Conservation (phyloP, 148 eudicot species). For the Rhododendron simsii region DNA sequence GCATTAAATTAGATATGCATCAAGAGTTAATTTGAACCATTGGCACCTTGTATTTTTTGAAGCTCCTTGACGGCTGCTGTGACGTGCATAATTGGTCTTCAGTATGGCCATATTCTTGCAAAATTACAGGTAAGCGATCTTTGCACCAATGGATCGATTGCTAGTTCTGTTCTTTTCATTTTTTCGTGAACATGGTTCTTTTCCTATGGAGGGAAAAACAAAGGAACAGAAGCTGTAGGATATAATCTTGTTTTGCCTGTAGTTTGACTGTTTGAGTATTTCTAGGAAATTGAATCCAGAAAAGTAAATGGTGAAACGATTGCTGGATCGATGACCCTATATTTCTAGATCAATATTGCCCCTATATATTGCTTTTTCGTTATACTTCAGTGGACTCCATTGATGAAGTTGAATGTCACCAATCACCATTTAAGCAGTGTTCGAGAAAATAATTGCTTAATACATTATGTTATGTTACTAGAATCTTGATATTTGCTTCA, state of each 20-base stretch:
- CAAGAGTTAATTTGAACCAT: constrained; percentile 3
- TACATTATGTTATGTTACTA: background rate
- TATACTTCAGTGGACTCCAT: background rate
- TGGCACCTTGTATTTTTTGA: constrained; percentile 10
- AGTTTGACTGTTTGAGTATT: background rate
- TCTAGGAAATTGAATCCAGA: background rate
- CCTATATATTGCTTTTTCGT: background rate
- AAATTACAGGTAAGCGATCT: constrained; percentile 49
- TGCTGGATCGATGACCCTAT: background rate
- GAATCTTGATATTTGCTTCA: background rate
- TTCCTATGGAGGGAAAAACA: background rate
- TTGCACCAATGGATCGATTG: background rate
- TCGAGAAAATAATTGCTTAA: background rate
- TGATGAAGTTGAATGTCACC: background rate
- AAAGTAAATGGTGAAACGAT: background rate
- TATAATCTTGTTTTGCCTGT: background rate
- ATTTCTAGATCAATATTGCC: background rate
- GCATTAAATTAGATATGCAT: background rate
- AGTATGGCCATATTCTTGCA: constrained; percentile 73
- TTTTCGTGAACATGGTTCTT: background rate
- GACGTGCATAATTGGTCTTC: constrained; percentile 74
- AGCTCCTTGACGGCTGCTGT: constrained; percentile 74
- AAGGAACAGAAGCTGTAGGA: background rate
- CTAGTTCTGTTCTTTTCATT: background rate
- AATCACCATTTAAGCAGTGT: background rate